Base-by-base conservation (phyloP, 148 eudicot species). In the Rhododendron griersonianum region DNA sequence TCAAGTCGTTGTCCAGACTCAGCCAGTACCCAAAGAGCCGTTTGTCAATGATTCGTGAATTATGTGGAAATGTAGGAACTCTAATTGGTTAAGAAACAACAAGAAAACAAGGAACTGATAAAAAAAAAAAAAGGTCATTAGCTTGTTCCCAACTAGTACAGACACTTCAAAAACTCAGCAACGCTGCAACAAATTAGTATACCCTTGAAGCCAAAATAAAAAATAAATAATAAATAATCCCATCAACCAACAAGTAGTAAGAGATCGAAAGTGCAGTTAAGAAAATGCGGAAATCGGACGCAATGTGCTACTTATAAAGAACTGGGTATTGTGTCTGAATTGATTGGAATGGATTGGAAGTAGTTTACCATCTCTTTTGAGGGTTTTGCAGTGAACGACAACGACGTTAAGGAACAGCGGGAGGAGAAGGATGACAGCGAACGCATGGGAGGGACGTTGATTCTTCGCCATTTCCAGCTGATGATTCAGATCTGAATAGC, bases 291-390 rank as follows among this genome's bases (percentile, higher is more conserved):
- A 23, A 78, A 78, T 44, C 5, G 51, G n/a, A 21, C 3, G 51
- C 55, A 16, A 45, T 44, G 53, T 16, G 76, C 80, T 30, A 19
- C 80, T 45, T 7, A 35, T 21, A 5, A 28, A 53, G 71, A 67
- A 84, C 13, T 33, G 25, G 79, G 57, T 53, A 53, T 41, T 53
- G 57, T 23, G 11, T 48, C 55, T 48, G 16, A 30, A 41, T 41
- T 8, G 28, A 83, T 35, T 15, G 67, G 37, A 19, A 23, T 15
- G n/a, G 86, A 47, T 51, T 35, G 47, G 59, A 25, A 73, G 48
- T 63, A 5, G 61, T 16, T 16, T 87, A 93, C 95, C 95, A 79
- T 93, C 93, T 75, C 95, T 88, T 79, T 93, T 93, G 82, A 93
- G 93, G 84, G 95, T 91, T 93, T 93, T 93, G 81, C 87, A 89